phyloP scores from a whole-genome alignment of 192 early-diverging fungal genomes.

The Lobosporangium transversale region DNA sequence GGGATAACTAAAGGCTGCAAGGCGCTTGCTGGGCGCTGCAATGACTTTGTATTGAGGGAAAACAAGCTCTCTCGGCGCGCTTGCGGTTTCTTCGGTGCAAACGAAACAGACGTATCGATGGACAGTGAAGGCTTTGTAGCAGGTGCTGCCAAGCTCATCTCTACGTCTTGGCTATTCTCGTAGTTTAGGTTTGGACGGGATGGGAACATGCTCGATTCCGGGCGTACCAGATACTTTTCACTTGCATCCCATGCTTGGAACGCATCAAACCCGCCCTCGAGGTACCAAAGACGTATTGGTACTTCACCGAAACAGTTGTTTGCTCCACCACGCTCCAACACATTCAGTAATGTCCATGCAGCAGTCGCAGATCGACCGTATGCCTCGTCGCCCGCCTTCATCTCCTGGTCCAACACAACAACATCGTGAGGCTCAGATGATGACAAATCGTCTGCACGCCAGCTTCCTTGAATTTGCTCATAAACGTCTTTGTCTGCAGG shows the following conservation, averaged over 20 bases:
- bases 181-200: not conserved
- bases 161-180: constrained; percentile 24
- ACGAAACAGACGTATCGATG: constrained; percentile 22
- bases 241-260: constrained; percentile 53
- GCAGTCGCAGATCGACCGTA: constrained; percentile 50
- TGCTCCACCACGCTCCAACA: constrained; percentile 52
- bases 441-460: constrained; percentile 4
- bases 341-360: constrained; percentile 63
- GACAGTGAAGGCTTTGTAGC: constrained; percentile 11
- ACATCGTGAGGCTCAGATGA: constrained; percentile 26
- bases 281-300: constrained; percentile 49
- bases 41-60: constrained; percentile 53
- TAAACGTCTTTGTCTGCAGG: constrained; percentile 58
- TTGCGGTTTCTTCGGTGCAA: constrained; percentile 15
- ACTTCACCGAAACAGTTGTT: constrained; percentile 19
- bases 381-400: constrained; percentile 54
- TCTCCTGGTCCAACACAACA: constrained; percentile 61
- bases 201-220: too few relatives aligned
- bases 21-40: constrained; percentile 35
- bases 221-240: constrained; percentile 23
- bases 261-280: constrained; percentile 62
- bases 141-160: constrained; percentile 30
- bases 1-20: constrained; percentile 31
- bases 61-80: constrained; percentile 52
- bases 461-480: constrained; percentile 37